Evolutionary conservation across 2,329 filamentous ascomycete genomes (phyloP).

Genomic region (Nigrospora sphaerica): DNA sequence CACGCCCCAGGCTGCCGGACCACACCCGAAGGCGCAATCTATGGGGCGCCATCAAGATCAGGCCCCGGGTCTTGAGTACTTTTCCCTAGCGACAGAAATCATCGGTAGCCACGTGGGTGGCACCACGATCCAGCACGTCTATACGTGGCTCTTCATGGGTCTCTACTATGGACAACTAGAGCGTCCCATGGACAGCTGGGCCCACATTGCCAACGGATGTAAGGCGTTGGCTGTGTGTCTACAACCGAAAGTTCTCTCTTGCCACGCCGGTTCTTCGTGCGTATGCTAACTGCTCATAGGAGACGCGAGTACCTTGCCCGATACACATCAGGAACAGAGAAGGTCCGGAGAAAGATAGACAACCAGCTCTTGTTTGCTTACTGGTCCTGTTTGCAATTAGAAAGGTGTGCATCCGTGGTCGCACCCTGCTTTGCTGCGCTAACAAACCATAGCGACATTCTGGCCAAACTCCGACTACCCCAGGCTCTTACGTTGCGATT

Average conservation of each 20-base stretch:
- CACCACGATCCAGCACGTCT: slow-evolving; percentile 67
- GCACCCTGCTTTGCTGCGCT: neutral
- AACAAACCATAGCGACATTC: slow-evolving; percentile 61
- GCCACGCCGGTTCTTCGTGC: too few relatives aligned
- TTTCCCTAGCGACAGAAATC: slow-evolving; percentile 79
- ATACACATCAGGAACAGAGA: too few relatives aligned
- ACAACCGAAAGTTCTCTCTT: slow-evolving; percentile 51
- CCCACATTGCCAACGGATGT: slow-evolving; percentile 50
- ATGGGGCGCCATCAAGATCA: too few relatives aligned
- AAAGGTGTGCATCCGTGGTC: slow-evolving; percentile 61
- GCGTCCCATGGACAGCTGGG: slow-evolving; percentile 76
- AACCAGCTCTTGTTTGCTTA: slow-evolving; percentile 71
- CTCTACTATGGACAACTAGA: slow-evolving; percentile 86
- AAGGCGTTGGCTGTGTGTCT: slow-evolving; percentile 63
- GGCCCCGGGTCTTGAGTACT: slow-evolving; percentile 86
- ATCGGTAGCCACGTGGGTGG: slow-evolving; percentile 76
- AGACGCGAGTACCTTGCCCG: too few relatives aligned
- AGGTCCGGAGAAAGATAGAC: too few relatives aligned
- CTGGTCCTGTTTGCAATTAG: slow-evolving; percentile 89
- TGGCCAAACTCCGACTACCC: slow-evolving; percentile 72
- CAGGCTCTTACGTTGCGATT: slow-evolving; percentile 54
- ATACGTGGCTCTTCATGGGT: too few relatives aligned
- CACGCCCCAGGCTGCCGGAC: too few relatives aligned
- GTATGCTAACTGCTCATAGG: too few relatives aligned
- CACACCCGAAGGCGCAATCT: too few relatives aligned